Evolutionary conservation across 495 filamentous ascomycete genomes (phyloP), one percentile per base, ranked within the genome.

Genomic region (Aspergillus bertholletiae): DNA sequence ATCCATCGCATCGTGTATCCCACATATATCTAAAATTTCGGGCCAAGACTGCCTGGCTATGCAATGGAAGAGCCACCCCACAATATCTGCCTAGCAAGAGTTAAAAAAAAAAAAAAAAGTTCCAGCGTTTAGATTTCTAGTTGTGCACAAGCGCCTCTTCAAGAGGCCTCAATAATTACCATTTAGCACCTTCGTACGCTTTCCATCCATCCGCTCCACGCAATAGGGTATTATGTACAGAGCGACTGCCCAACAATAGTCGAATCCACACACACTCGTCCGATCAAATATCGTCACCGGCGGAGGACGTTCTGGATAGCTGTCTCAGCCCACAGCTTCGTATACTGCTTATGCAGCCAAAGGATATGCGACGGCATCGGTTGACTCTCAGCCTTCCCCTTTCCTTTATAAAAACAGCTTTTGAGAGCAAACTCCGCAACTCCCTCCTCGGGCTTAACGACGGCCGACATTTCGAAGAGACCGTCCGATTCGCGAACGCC

Each of bases 371-470:
- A 52, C 4, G 80, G 80, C 79, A 88, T 81, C 0, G 85, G 78
- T 5, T 68, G 68, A 1, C 37, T 61, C 39, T 71, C 68, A 3
- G 73, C 67, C 56, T 66, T 76, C 8, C 77, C 80, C 26, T 80
- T 61, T 2, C 81, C 81, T 55, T 82, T 73, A 66, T 80, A 87
- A 60, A 88, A 79, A 58, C 77, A 77, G 59, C 82, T 87, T 80
- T 89, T 89, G 47, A 91, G 69, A 8, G 72, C 74, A 54, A 90
- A 84, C 62, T 86, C 83, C 8, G 76, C 87, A 41, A 84, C 76
- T 13, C 78, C 75, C 44, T 82, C 72, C 3, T 82, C 78, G 43
- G 67, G 67, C 60, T 88, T 84, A 48, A 89, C 74, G 23, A 75
- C 72, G 0, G 84, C 85, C 20, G 78, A 76, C 61, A 91, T 84